phyloP scores from a whole-genome alignment of 257 asterid species.

The Jasminum sambac region DNA sequence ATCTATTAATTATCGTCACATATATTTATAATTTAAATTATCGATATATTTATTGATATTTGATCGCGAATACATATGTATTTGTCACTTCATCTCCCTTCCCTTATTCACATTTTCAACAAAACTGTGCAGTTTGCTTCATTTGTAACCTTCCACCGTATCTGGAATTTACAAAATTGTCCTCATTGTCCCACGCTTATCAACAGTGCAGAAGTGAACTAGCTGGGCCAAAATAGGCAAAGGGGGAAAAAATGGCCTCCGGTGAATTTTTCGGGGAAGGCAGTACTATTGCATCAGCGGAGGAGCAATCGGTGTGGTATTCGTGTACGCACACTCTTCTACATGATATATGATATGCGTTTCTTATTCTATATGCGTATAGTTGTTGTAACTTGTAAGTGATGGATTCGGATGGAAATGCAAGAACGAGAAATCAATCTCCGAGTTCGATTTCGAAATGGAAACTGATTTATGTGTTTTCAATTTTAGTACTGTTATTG shows the following conservation, averaged over 20 bases:
- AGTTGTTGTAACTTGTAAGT: neutral
- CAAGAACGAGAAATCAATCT: constrained; percentile 29
- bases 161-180: too few species aligned
- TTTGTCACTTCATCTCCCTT: too few species aligned
- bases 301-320: neutral
- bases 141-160: too few species aligned
- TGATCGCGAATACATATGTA: too few species aligned
- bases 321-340: constrained; percentile 12
- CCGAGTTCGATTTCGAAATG: constrained; percentile 11
- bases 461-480: constrained; percentile 44
- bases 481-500: constrained; percentile 41
- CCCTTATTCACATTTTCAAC: too few species aligned
- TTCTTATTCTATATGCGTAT: neutral
- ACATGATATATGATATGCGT: neutral
- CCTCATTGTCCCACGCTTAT: too few species aligned
- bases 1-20: too few species aligned
- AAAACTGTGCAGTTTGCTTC: too few species aligned
- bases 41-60: too few species aligned
- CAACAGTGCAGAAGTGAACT: too few species aligned
- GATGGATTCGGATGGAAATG: constrained; percentile 42
- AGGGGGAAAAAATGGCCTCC: neutral
- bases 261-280: neutral
- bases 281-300: neutral
- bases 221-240: neutral
- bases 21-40: too few species aligned